Base-by-base conservation (phyloP, 352 stramenopile species). In the Phytophthora cactorum region DNA sequence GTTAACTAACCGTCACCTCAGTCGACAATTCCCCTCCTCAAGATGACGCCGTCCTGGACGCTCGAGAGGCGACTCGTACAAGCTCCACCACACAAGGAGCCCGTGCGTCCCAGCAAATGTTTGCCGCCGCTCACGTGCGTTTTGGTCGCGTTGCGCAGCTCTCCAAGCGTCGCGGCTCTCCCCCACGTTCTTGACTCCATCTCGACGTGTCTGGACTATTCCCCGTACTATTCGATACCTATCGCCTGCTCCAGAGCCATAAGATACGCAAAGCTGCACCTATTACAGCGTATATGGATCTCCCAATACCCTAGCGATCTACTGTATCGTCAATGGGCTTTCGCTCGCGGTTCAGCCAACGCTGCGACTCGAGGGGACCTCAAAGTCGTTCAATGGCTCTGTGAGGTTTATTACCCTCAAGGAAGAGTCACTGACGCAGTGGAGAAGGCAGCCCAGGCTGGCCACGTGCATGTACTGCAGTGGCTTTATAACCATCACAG, bases 291-390 rank as follows among this genome's bases (percentile, higher is more conserved):
- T 3, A 39, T 81, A 14, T 52, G 52, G 28, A 17, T 56, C 15
- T 8, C 17, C 2, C 25, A 69, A 52, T 50, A 17, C 7, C 22
- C 57, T 17, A 54, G 11, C 6, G 52, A 71, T 27, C 38, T 43
- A n/a, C 22, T 59, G 29, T 79, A 74, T 47, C 68, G 52, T 15
- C 72, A 79, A 55, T 79, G 68, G 68, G 38, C 36, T 9, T 79
- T 79, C 55, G 63, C 73, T 2, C 56, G 52, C 12, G 73, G 61
- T 2, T 58, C 64, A 14, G 59, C 69, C 1, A 71, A 64, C 22
- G 73, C 73, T 1, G 67, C 75, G 0, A 49, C 62, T 29, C 53
- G 64, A 3, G 70, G 70, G 2, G 61, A 81, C 43, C 27, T 81
- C 4, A 7, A 8, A 0, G 52, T 81, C 6, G 11, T 75, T n/a